phyloP scores from a whole-genome alignment of 148 eudicot species.

The Rhododendron simsii region DNA sequence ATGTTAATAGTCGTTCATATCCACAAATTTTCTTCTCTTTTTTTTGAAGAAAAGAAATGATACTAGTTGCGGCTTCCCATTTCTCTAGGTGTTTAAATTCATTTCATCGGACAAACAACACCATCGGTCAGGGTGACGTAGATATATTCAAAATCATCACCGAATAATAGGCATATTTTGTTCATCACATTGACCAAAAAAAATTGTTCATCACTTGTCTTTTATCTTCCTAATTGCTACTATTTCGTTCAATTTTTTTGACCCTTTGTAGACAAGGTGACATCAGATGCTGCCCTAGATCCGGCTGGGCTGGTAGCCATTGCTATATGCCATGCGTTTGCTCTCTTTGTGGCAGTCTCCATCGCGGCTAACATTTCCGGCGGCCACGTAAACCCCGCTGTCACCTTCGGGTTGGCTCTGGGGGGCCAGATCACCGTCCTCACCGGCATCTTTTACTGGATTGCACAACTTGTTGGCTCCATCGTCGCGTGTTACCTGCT shows the following conservation, averaged over 20 bases:
- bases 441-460: constrained; percentile 70
- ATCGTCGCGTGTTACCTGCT: constrained; percentile 56
- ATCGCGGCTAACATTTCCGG: constrained; percentile 85
- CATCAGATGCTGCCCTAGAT: constrained; percentile 57
- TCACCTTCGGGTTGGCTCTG: constrained; percentile 78
- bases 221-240: neutral
- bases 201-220: neutral
- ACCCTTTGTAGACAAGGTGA: constrained; percentile 49
- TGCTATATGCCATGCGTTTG: constrained; percentile 68
- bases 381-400: constrained; percentile 89
- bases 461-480: constrained; percentile 52
- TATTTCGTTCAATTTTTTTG: neutral
- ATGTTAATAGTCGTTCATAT: too few relatives aligned
- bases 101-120: too few relatives aligned
- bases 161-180: too few relatives aligned
- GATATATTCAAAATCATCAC: too few relatives aligned
- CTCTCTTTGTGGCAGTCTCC: constrained; percentile 80
- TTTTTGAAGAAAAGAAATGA: too few relatives aligned
- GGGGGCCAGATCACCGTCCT: constrained; percentile 91
- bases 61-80: too few relatives aligned
- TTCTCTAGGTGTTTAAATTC: too few relatives aligned
- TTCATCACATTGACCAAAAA: too few relatives aligned
- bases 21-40: too few relatives aligned
- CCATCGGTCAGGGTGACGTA: too few relatives aligned
- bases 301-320: constrained; percentile 72